Percentiles rank a stretch among this genome's conserved stretches.
Conservation (phyloP, 495 filamentous ascomycete genomes). For the Penicillium flavigenum region DNA sequence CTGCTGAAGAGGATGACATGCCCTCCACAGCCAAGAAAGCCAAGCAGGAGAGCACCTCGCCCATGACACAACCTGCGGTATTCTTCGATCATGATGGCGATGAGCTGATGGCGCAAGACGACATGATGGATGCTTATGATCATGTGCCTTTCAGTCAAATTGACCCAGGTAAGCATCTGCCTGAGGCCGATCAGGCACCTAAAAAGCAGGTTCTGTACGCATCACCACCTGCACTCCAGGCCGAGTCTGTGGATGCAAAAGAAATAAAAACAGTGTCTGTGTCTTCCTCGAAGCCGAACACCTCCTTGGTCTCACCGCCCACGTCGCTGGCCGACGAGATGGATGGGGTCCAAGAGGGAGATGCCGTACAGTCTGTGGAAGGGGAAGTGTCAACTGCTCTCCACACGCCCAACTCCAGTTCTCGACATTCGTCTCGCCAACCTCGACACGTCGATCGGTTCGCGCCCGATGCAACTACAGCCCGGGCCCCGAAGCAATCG, state of each 20-base stretch:
- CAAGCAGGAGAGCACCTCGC: constrained; percentile 45
- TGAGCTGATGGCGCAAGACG: constrained; percentile 11
- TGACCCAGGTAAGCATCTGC: constrained; percentile 5
- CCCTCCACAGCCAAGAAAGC: constrained; percentile 34
- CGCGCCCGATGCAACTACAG: constrained; percentile 37
- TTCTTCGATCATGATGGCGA: constrained; percentile 24
- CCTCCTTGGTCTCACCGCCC: constrained; percentile 52
- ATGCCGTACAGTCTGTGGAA: constrained; percentile 35
- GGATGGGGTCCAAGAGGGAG: constrained; percentile 39
- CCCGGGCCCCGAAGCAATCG: constrained; percentile 32
- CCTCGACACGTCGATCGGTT: constrained; percentile 48
- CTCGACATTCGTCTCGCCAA: constrained; percentile 52
- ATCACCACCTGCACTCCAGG: constrained; percentile 40
- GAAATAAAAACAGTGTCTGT: constrained; percentile 33
- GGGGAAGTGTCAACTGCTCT: constrained; percentile 35
- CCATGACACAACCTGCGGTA: constrained; percentile 23
- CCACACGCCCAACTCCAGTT: constrained; percentile 48
- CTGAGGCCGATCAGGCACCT: constrained; percentile 22
- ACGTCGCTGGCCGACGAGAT: constrained; percentile 52
- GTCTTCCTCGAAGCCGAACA: constrained; percentile 36
- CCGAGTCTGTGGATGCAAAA: constrained; percentile 35
- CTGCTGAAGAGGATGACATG: constrained; percentile 37
- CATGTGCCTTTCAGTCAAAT: constrained; percentile 13
- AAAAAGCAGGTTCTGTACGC: constrained; percentile 36
- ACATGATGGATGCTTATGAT: constrained; percentile 15